phyloP scores from a whole-genome alignment of 1,284 basidiomycete genomes.

The Entoloma clypeatum region DNA sequence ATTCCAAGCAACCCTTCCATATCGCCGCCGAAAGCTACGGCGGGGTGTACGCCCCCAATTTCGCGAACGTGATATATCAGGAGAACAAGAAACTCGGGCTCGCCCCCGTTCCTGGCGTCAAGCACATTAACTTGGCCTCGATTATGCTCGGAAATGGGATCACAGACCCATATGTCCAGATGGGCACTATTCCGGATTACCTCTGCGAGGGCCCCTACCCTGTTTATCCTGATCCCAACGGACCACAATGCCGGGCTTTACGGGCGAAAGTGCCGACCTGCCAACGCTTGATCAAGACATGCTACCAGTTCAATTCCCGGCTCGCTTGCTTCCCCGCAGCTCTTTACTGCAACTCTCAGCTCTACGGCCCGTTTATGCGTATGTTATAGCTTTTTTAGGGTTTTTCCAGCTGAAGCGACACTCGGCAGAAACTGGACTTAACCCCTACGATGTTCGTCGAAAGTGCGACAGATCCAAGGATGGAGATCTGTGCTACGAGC shows the following conservation, averaged over 20 bases:
- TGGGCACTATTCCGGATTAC: slow-evolving; percentile 76
- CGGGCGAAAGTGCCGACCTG: slow-evolving; percentile 67
- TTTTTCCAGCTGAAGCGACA: neutral
- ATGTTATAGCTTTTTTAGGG: slow-evolving; percentile 26
- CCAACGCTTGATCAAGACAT: slow-evolving; percentile 62
- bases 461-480: slow-evolving; percentile 75
- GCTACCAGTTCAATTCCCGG: slow-evolving; percentile 56
- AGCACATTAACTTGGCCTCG: slow-evolving; percentile 72
- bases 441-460: slow-evolving; percentile 83
- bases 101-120: slow-evolving; percentile 39
- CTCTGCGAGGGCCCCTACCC: slow-evolving; percentile 76
- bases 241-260: slow-evolving; percentile 61
- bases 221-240: slow-evolving; percentile 67
- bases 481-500: slow-evolving; percentile 68
- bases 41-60: slow-evolving; percentile 79
- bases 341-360: slow-evolving; percentile 58
- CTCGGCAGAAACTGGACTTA: slow-evolving; percentile 55
- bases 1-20: slow-evolving; percentile 65
- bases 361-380: slow-evolving; percentile 60
- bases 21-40: slow-evolving; percentile 76
- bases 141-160: slow-evolving; percentile 80
- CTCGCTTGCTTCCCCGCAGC: slow-evolving; percentile 60
- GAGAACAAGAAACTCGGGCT: slow-evolving; percentile 58
- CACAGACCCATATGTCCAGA: slow-evolving; percentile 76
- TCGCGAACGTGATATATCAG: slow-evolving; percentile 72